Evolutionary conservation across 2,329 filamentous ascomycete genomes (phyloP).

Genomic region (Colletotrichum cordylinicola): DNA sequence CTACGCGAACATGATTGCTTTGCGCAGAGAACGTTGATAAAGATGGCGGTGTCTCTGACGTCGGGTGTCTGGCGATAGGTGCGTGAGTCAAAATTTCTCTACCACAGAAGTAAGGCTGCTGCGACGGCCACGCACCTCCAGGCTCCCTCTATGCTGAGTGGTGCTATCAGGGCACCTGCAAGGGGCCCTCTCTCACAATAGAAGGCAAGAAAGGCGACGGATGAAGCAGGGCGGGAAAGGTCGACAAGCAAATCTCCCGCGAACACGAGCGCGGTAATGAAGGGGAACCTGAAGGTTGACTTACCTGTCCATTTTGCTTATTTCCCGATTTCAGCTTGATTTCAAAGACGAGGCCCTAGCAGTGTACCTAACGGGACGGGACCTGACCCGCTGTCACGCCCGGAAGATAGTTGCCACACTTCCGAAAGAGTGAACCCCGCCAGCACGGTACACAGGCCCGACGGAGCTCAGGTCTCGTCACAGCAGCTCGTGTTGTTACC

Average conservation of each 20-base stretch:
- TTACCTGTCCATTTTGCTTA: background rate
- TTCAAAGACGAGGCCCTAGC: background rate
- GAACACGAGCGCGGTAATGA: background rate
- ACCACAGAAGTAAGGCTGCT: background rate
- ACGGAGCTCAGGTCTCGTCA: too few species aligned
- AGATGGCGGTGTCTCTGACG: background rate
- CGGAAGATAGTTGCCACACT: background rate
- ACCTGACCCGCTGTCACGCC: background rate
- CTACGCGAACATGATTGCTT: background rate
- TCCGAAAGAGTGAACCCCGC: background rate
- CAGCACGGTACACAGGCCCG: too few species aligned
- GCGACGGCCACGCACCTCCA: background rate
- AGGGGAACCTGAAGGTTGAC: background rate
- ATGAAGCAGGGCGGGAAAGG: background rate
- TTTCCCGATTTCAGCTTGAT: background rate
- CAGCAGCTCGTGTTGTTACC: too few species aligned
- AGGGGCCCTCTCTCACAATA: background rate
- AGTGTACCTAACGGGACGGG: too few species aligned
- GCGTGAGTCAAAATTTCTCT: background rate
- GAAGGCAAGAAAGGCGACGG: background rate
- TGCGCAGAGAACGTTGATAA: background rate
- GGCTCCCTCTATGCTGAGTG: background rate
- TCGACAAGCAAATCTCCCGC: background rate
- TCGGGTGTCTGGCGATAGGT: background rate
- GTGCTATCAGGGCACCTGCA: background rate